Evolutionary conservation across 305 asterid genomes (phyloP), one percentile per base, ranked within the genome.

Genomic region (Plantago coronopus): DNA sequence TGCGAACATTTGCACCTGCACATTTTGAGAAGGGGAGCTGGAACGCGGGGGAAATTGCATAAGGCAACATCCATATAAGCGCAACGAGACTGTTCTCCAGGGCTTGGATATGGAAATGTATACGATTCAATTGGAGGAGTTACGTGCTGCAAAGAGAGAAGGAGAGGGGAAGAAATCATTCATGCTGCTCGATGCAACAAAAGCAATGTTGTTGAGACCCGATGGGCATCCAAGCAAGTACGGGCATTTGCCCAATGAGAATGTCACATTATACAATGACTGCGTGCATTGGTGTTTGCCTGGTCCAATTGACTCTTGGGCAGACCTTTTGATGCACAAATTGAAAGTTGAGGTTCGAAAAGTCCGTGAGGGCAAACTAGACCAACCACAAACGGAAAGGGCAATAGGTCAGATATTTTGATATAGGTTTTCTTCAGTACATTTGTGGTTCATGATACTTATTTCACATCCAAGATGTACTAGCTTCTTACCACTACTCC

Each of bases 211-310:
- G 27, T 19, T 81, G 76, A 74, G 97, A 65, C 85, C 97, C 37
- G 96, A 89, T 59, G 95, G 97, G 56, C 97, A 89, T 54, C 95
- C 95, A 27, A 85, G 84, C 64, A 72, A 69, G 40, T 84, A 70
- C 16, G 87, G 91, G 45, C 91, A 78, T 60, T 72, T 84, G 86
- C 78, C 85, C 23, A 34, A 74, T 54, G 83, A 74, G 49, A 81
- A 72, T 22, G 87, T 69, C 25, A 76, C 78, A 0, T 16, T 77
- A 62, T 68, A 64, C 12, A 85, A 83, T 16, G 95, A 88, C 23
- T 86, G 94, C 54, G 86, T 84, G 7, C 95, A 89, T 69, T 89
- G 97, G 95, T 89, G 94, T 38, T 69, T 86, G 62, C 95, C 91
- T 0, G 95, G 89, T 19, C 94, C 95, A 3, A 73, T 84, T 71